Evolutionary conservation across 257 asterid species (phyloP), one percentile per base, ranked within the genome.

Genomic region (Perilla frutescens): DNA sequence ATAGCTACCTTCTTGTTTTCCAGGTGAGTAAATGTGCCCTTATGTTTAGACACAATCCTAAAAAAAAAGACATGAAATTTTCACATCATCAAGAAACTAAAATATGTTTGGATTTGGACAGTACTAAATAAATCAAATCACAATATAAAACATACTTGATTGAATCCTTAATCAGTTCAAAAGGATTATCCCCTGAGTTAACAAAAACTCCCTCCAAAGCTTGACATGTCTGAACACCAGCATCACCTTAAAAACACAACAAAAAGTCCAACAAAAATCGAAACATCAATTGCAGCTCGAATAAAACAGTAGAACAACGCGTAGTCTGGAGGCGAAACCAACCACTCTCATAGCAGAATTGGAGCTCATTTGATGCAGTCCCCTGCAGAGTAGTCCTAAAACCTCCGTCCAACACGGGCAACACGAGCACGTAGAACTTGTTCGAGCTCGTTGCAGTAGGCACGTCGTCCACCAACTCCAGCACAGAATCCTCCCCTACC

Each of bases 261-360:
- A 49, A 20, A 56, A 1, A 64, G 5, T 13, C 5, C 3, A 29
- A 29, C 13, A 20, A 12, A 12, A 65, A 29, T 47, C 31, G 7
- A 13, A 29, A 45, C 55, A 45, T 0, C 12, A 65, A 2, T 15
- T 26, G 29, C 7, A 32, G 15, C 45, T 20, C 32, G 20, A 74
- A 44, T 5, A 32, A 43, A 26, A 5, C 8, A 7, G 47, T 9
- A 8, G 32, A 61, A 40, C 50, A 4, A 47, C n/a, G 14, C 15
- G 7, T 13, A 7, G 11, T 50, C 14, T 62, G 31, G 31, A 63
- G 55, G 12, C 32, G 31, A 47, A 72, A 79, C 83, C 45, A 47
- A 81, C 96, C 91, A 48, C 93, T 88, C 70, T 88, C 89, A 57
- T 74, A 72, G 74, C 96, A 88, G 74, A 90, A 81, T 4, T 84